Percentiles rank a stretch among this genome's conserved stretches.
phyloP scores from a whole-genome alignment of 768 basidiomycete species.

The Holtermannia corniformis region DNA sequence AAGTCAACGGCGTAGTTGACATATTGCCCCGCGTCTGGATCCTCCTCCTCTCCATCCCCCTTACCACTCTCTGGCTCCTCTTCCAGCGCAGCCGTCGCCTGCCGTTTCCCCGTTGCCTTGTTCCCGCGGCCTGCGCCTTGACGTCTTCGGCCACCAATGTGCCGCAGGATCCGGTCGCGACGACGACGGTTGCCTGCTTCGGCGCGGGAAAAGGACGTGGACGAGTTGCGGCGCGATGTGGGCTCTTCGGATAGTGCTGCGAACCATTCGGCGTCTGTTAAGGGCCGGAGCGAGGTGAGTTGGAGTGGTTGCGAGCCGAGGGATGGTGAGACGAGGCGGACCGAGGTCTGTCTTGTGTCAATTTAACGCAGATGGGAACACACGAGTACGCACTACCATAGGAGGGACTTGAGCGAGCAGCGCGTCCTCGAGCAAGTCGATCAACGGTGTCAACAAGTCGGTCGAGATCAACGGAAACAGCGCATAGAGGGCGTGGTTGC shows the following conservation, averaged over 20 bases:
- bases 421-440: slow-evolving; percentile 42
- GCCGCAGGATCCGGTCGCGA: slow-evolving; percentile 6
- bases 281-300: slow-evolving; percentile 31
- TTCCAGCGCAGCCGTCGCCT: slow-evolving; percentile 3
- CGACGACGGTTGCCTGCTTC: slow-evolving; percentile 8
- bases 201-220: not conserved
- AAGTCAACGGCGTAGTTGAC: slow-evolving; percentile 41
- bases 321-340: slow-evolving; percentile 31
- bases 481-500: slow-evolving; percentile 36
- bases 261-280: slow-evolving; percentile 41
- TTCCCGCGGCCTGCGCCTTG: not conserved
- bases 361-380: not conserved
- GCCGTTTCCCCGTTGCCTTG: not conserved
- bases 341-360: slow-evolving; percentile 25
- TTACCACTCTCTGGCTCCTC: slow-evolving; percentile 9
- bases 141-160: not conserved
- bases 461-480: slow-evolving; percentile 39
- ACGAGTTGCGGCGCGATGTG: not conserved
- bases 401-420: slow-evolving; percentile 38
- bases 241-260: slow-evolving; percentile 12
- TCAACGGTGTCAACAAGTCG: slow-evolving; percentile 38
- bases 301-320: slow-evolving; percentile 37
- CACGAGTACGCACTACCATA: slow-evolving; percentile 21
- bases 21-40: slow-evolving; percentile 30
- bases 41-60: slow-evolving; percentile 22